phyloP scores from a whole-genome alignment of 129 eudicot genomes.

The Smallanthus sonchifolius region DNA sequence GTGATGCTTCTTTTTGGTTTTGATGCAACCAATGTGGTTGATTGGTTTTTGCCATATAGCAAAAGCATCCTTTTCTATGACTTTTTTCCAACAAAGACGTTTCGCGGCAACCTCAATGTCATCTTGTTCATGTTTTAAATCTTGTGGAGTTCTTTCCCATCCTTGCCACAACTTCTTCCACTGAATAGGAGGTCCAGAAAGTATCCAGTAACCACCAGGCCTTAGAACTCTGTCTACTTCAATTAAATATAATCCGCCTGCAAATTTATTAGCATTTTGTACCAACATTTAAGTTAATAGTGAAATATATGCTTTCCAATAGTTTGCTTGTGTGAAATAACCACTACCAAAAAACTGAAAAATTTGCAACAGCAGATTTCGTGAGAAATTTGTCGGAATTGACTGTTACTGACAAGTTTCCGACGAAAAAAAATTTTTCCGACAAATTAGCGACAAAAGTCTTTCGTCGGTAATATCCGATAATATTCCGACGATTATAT shows the following conservation, averaged over 20 bases:
- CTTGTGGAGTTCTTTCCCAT: conserved; percentile 87
- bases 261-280: neutral
- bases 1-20: conserved; percentile 34
- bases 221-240: conserved; percentile 90
- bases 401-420: too few relatives aligned
- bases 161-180: conserved; percentile 79
- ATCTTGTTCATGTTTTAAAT: conserved; percentile 82
- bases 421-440: too few relatives aligned
- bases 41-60: conserved; percentile 90
- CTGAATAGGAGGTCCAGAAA: conserved; percentile 91
- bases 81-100: conserved; percentile 88
- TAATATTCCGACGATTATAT: too few relatives aligned
- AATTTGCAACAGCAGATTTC: too few relatives aligned
- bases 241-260: conserved; percentile 76
- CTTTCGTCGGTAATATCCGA: too few relatives aligned
- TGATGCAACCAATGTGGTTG: conserved; percentile 67
- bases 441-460: too few relatives aligned
- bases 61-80: conserved; percentile 63
- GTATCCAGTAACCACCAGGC: conserved; percentile 98
- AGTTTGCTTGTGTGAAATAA: neutral
- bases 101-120: conserved; percentile 58
- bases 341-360: too few relatives aligned
- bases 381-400: too few relatives aligned
- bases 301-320: neutral
- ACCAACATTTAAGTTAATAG: neutral